Conservation (phyloP, 2,329 filamentous ascomycete genomes). For the Colletotrichum abscissum region DNA sequence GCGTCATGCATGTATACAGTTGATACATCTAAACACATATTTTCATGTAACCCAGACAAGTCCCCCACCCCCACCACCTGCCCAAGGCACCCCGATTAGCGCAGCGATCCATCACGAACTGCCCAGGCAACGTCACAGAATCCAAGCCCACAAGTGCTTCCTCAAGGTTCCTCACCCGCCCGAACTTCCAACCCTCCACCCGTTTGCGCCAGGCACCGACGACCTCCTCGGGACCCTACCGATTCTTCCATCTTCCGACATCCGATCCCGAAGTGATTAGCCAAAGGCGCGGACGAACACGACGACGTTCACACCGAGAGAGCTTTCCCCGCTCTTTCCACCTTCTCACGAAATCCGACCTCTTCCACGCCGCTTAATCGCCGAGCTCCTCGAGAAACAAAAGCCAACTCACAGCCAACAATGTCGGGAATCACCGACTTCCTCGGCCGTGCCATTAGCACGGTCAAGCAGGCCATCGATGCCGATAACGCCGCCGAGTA, state of each 20-base stretch:
- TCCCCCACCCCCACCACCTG: constrained; percentile 32
- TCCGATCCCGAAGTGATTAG: background rate
- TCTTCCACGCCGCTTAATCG: background rate
- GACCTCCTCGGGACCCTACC: constrained; percentile 3
- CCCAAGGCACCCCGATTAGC: constrained; percentile 23
- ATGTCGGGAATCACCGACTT: constrained; percentile 96
- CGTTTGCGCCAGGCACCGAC: constrained; percentile 25
- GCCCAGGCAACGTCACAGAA: constrained; percentile 35
- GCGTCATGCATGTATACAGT: background rate
- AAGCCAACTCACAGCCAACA: background rate
- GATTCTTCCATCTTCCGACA: constrained; percentile 7
- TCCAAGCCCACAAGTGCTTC: constrained; percentile 24
- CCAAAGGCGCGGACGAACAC: background rate
- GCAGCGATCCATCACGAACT: constrained; percentile 31
- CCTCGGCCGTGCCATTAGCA: constrained; percentile 93
- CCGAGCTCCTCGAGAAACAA: background rate
- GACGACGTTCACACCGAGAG: constrained; percentile 8
- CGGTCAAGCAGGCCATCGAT: constrained; percentile 97
- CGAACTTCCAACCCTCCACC: constrained; percentile 1
- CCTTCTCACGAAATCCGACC: constrained; percentile 11
- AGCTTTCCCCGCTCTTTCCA: constrained; percentile 32
- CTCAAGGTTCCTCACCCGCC: constrained; percentile 1
- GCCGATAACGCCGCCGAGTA: constrained; percentile 96
- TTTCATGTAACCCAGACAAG: background rate
- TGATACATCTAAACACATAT: background rate